Evolutionary conservation across 164 flowering plant species (phyloP).

Genomic region (Vitis vinifera): ASM3070453v1 NC_081821.1:9939501-9940000

Average conservation of each 20-base stretch:
- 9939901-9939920: constrained; percentile 94
- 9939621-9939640: constrained; percentile 45
- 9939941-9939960: constrained; percentile 87
- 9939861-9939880: constrained; percentile 37
- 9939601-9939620: constrained; percentile 77
- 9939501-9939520: background rate
- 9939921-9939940: constrained; percentile 91
- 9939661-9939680: constrained; percentile 97
- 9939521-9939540: background rate
- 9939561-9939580: constrained; percentile 90
- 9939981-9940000: constrained; percentile 86
- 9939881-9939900: constrained; percentile 61
- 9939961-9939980: constrained; percentile 94
- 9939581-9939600: constrained; percentile 95
- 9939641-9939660: constrained; percentile 71
- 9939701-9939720: constrained; percentile 44
- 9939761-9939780: background rate
- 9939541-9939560: constrained; percentile 84
- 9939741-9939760: background rate
- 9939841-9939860: constrained; percentile 55
- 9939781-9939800: constrained; percentile 27
- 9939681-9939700: constrained; percentile 97
- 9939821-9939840: constrained; percentile 86
- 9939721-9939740: background rate
- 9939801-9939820: constrained; percentile 94